Base-by-base conservation (phyloP, 306 rosid species). In the Quercus aquifolioides region DNA sequence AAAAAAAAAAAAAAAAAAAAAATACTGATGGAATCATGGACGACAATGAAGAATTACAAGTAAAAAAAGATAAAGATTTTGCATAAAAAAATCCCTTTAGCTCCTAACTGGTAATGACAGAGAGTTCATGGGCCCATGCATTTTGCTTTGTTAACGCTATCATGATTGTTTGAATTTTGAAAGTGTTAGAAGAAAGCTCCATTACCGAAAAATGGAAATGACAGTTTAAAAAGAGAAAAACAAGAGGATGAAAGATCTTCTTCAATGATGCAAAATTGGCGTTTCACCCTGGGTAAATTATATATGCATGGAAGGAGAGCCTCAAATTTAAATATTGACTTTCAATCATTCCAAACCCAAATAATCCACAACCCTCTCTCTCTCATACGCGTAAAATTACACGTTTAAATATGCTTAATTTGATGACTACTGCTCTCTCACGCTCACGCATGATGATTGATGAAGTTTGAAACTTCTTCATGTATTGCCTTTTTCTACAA, bases 251-350 rank as follows among this genome's bases (percentile, higher is more conserved):
- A 69, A 72, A 77, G 79, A 65, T 41, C 71, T 60, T n/a, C 75
- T 74, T 80, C 71, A 81, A 87, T 75, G 64, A 80, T 83, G 82
- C 60, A 49, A 64, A 57, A 52, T 43, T 69, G 55, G 43, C 58
- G 75, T 21, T 78, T 74, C 43, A 60, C 75, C 80, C 57, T 5
- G 7, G 59, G 55, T 52, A 74, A 59, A 65, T 76, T 14, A 70
- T 38, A 38, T 8, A 38, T 38, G 10, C 46, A 38, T 76, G 10
- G 67, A 54, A 46, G 82, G 85, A 82, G 90, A 82, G 90, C 86
- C 90, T 86, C 28, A 19, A 82, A 62, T 55, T 56, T 55, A 19
- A 82, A 68, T 55, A 64, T 55, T 79, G 68, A 38, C 75, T 23
- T 69, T 79, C 43, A 64, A 64, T 87, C 21, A 78, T 77, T 83